Evolutionary conservation across 495 filamentous ascomycete genomes (phyloP), one percentile per base, ranked within the genome.

Genomic region (Cenococcum geophilum): DNA sequence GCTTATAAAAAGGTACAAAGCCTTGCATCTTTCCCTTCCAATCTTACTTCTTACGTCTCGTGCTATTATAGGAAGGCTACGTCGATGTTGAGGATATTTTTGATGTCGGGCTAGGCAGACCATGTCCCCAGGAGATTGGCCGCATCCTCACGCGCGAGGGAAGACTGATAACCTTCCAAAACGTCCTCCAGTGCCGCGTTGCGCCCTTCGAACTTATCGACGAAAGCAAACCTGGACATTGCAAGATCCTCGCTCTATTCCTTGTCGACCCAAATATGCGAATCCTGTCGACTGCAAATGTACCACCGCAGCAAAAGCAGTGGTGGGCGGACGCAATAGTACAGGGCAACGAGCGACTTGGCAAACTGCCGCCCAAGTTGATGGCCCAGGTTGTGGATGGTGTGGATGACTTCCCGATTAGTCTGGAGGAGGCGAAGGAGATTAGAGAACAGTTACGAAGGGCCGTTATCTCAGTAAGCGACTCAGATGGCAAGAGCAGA

Each of bases 111-210:
- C n/a, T 56, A 18, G 54, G 55, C 4, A 45, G 43, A 5, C 10
- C 57, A 4, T n/a, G 27, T n/a, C 1, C 65, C 2, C 62, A 66
- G 59, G 16, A 62, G 5, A 11, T 68, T 4, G 67, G 68, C 43
- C 14, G 14, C 21, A 54, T 70, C 18, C 16, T 49, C 47, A 70
- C 67, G 3, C 34, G 55, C 1, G 11, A 61, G 32, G 66, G 64
- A 10, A 57, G 71, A 47, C 50, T 70, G 1, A 59, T 74, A 49
- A 62, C 64, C 9, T 74, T 72, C 49, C 70, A 68, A 8, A 73
- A 70, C 49, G 60, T 65, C n/a, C 55, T 70, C 18, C 71, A 73
- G 32, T 70, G 72, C 54, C 45, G 50, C 4, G 68, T 72, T 23
- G 6, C 51, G 11, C 54, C 60, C 0, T 73, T 72, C 62, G n/a